Base-by-base conservation (phyloP, 2,329 filamentous ascomycete species). In the Xylaria sp. region DNA sequence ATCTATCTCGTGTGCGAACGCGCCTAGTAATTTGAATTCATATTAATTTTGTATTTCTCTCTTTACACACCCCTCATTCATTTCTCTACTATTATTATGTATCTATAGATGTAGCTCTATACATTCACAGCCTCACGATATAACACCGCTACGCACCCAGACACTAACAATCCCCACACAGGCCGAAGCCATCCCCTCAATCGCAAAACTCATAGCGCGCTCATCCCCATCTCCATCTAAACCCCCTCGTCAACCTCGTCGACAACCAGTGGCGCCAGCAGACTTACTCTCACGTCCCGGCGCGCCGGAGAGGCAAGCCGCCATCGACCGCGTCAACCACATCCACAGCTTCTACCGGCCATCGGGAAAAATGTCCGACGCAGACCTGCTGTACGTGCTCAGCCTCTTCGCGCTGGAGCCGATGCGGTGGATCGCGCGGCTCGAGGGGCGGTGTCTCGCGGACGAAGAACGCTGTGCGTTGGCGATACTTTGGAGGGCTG, bases 321-420 rank as follows among this genome's bases (percentile, higher is more conserved):
- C 69, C 13, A 39, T 72, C 18, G 61, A 34, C 34, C 54, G 65
- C 20, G 64, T 71, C 32, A 73, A 73, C 52, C 20, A 50, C 39
- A 58, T 73, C 39, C 71, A 73, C 59, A 46, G 57, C n/a, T 13
- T 44, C 1, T 69, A 70, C 58, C 63, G 64, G n/a, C 69, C 66
- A 1, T 63, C 70, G 10, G 70, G 70, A 13, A 62, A 52, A 55
- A 72, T 72, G 51, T 67, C 63, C 12, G 69, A 69, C 48, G 44
- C 58, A n/a, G 71, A 73, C 46, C 23, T 73, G 9, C 54, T 71
- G 8, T 73, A 71, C 55, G 60, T 63, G 1, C 64, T 73, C 0
- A 51, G 57, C 28, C 57, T 73, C 1, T 70, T 66, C 25, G 20
- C 62, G 8, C 58, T 68, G 0, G 66, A 69, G 57, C 44, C 57